These are phyloP conservation scores for Penicillium bialowiezense DNA, from an alignment of 495 filamentous ascomycete species.

Conservation along the genomic window DNA sequence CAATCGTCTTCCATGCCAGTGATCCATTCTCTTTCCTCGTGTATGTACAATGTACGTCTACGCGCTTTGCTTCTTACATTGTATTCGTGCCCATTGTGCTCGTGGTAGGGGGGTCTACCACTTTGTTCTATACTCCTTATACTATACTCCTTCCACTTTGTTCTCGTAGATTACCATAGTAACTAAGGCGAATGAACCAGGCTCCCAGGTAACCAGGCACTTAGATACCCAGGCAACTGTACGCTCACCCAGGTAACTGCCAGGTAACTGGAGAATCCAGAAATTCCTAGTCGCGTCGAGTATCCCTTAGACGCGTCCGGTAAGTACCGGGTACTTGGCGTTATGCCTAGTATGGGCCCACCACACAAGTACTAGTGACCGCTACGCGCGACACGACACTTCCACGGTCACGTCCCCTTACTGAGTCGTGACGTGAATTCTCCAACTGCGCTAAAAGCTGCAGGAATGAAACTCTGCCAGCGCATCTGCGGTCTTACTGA, in stretches of 20 bases:
- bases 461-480: slow-evolving; percentile 4
- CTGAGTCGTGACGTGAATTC: background rate
- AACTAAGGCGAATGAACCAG: too few species aligned
- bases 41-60: too few species aligned
- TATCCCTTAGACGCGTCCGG: slow-evolving; percentile 8
- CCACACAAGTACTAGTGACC: slow-evolving; percentile 8
- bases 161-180: too few species aligned
- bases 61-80: background rate
- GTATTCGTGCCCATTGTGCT: too few species aligned
- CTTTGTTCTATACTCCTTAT: too few species aligned
- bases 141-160: too few species aligned
- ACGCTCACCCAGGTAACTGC: too few species aligned
- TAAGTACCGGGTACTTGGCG: slow-evolving; percentile 5
- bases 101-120: too few species aligned
- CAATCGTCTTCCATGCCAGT: slow-evolving; percentile 4
- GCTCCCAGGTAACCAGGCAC: too few species aligned
- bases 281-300: background rate
- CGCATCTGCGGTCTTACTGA: slow-evolving; percentile 1
- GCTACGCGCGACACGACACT: slow-evolving; percentile 9
- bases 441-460: slow-evolving; percentile 1
- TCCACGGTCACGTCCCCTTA: slow-evolving; percentile 2
- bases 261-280: background rate
- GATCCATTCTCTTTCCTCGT: background rate
- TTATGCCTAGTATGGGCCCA: background rate
- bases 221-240: too few species aligned